Base-by-base conservation (phyloP, 2,329 filamentous ascomycete species). In the Stemphylium vesicarium region DNA sequence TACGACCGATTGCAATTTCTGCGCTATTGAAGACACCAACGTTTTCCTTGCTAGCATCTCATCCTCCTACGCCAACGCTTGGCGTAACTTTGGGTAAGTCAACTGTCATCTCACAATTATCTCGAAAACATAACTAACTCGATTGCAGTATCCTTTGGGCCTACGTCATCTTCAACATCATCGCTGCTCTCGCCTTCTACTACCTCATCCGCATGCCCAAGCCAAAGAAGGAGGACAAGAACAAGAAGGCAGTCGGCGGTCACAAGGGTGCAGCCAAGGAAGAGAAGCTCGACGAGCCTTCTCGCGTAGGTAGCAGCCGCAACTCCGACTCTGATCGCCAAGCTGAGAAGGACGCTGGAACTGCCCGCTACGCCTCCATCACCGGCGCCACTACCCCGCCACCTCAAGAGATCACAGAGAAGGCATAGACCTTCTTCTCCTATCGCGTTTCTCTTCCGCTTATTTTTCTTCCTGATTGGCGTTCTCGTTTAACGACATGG, bases 141-240 rank as follows among this genome's bases (percentile, higher is more conserved):
- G 5, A 11, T 20, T 13, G 7, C 36, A 56, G 60, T 2, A 74
- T 85, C 41, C 70, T 85, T 50, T 84, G 80, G 75, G 81, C 70
- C 2, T 85, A 77, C 56, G 75, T 84, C 47, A 72, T 78, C 33
- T 83, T 85, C 69, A 85, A 85, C 61, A 67, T 81, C 15, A 58
- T 71, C 26, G 80, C 70, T 0, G 82, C 83, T 0, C 68, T 83
- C 8, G 74, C 77, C 36, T 65, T 85, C 16, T 85, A 85, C 69
- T 85, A 81, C 81, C 66, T 84, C 36, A 66, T 78, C 16, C 74
- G 83, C n/a, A 80, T 85, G 61, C 83, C 82, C 5, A 82, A 80
- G 73, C 68, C 72, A 50, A 79, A 80, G 73, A 74, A 77, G 62
- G 76, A 79, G 62, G 65, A 65, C 50, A 54, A 57, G 2, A 47